Conservation (phyloP, 2,329 filamentous ascomycete genomes). For the Fonsecaea erecta region DNA sequence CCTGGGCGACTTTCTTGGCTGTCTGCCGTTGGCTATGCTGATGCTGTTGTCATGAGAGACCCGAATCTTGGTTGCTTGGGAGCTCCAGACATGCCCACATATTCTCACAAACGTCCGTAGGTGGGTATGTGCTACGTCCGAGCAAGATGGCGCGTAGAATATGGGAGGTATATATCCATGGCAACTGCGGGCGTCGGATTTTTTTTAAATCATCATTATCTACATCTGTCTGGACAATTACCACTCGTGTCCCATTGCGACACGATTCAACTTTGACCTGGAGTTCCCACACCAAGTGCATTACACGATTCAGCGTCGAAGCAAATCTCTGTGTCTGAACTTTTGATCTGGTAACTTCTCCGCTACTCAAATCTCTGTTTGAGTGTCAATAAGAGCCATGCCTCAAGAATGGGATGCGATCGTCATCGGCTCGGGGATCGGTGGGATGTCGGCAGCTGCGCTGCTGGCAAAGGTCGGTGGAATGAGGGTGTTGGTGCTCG, state of each 20-base stretch:
- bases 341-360: neutral
- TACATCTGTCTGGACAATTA: neutral
- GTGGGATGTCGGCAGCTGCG: neutral
- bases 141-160: neutral
- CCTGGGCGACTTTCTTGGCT: neutral
- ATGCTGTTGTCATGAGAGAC: neutral
- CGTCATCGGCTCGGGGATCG: neutral
- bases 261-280: neutral
- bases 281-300: neutral
- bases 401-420: neutral
- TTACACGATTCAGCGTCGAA: neutral
- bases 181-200: neutral
- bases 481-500: neutral
- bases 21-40: neutral
- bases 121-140: neutral
- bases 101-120: neutral
- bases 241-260: neutral
- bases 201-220: neutral
- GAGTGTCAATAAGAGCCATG: neutral
- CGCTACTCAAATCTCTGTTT: neutral
- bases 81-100: neutral
- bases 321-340: neutral
- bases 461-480: neutral
- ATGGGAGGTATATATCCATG: neutral
- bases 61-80: no score